Evolutionary conservation across 192 early-diverging fungal genomes (phyloP).

Genomic region (Mortierella alpina): DNA sequence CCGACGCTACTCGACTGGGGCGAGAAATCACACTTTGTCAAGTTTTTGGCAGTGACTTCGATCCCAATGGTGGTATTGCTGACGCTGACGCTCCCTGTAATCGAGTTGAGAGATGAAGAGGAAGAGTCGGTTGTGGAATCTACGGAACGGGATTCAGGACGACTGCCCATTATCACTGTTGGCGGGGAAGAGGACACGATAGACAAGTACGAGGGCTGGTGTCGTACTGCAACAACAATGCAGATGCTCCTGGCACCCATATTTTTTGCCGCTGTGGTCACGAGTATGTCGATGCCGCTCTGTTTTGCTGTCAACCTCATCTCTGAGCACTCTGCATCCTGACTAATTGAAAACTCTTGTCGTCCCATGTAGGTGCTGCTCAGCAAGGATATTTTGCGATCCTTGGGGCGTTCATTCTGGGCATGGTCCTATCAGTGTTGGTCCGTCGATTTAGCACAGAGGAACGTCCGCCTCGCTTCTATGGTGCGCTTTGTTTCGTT

Average conservation of each 20-base stretch:
- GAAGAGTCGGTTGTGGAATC: conserved; percentile 21
- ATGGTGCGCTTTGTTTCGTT: conserved; percentile 65
- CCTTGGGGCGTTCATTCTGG: conserved; percentile 35
- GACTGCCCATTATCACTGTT: conserved; percentile 23
- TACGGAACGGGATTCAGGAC: background rate
- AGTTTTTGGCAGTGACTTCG: conserved; percentile 58
- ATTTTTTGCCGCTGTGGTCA: conserved; percentile 59
- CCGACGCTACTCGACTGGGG: conserved; percentile 67
- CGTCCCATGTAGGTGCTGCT: conserved; percentile 26
- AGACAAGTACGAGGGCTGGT: conserved; percentile 54
- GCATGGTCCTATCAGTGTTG: conserved; percentile 24
- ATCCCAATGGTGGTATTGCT: conserved; percentile 65
- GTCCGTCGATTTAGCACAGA: conserved; percentile 52
- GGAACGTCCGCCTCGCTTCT: conserved; percentile 54
- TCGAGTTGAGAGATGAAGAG: conserved; percentile 57
- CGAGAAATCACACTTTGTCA: conserved; percentile 57
- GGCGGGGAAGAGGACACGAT: conserved; percentile 13
- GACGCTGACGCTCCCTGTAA: conserved; percentile 71
- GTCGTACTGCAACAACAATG: conserved; percentile 65
- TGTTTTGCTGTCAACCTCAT: background rate
- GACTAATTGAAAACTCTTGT: background rate
- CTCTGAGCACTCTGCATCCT: background rate
- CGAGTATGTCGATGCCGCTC: conserved; percentile 17
- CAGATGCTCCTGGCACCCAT: conserved; percentile 69
- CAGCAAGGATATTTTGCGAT: conserved; percentile 34